Conservation (phyloP, 108 stramenopile species). For the Cyclotella baltica region DNA sequence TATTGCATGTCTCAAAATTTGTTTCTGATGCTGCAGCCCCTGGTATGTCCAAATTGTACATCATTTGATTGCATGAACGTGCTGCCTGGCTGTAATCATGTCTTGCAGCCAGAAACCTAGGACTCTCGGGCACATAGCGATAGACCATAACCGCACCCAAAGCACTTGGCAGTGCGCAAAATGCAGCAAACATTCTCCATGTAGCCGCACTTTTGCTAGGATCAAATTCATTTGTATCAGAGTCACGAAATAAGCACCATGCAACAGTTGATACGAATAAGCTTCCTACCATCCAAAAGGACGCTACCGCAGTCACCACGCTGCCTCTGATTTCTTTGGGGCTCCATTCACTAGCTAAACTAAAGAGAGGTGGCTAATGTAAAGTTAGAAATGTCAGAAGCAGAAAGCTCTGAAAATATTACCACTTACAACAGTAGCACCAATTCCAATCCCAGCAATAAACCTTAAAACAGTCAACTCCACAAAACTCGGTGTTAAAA, state of each 20-base stretch:
- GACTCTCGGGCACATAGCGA: conserved; percentile 73
- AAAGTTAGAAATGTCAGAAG: too few relatives aligned
- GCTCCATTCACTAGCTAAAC: conserved; percentile 74
- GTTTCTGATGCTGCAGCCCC: not conserved
- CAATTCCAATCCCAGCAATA: conserved; percentile 77
- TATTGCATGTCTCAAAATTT: not conserved
- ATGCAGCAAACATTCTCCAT: conserved; percentile 78
- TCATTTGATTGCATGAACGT: conserved; percentile 57
- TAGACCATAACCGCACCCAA: conserved; percentile 67
- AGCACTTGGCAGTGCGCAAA: conserved; percentile 75
- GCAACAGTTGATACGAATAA: conserved; percentile 76
- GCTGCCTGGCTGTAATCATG: conserved; percentile 57
- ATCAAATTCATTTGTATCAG: not conserved
- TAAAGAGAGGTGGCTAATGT: conserved; percentile 83
- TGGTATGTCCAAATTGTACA: conserved; percentile 44
- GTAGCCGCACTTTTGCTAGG: not conserved
- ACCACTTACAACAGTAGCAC: conserved; percentile 77
- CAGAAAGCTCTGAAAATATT: too few relatives aligned
- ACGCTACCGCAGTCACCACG: conserved; percentile 71
- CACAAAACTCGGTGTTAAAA: conserved; percentile 29
- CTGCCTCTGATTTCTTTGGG: conserved; percentile 75
- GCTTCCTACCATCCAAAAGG: conserved; percentile 90
- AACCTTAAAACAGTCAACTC: conserved; percentile 63
- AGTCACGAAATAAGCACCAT: conserved; percentile 60
- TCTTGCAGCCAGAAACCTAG: conserved; percentile 67